A percentile compares a stretch with the other conserved stretches of the same genome.
Evolutionary conservation across 208 protist genomes (phyloP).

Genomic region (Acanthamoeba healyi): DNA sequence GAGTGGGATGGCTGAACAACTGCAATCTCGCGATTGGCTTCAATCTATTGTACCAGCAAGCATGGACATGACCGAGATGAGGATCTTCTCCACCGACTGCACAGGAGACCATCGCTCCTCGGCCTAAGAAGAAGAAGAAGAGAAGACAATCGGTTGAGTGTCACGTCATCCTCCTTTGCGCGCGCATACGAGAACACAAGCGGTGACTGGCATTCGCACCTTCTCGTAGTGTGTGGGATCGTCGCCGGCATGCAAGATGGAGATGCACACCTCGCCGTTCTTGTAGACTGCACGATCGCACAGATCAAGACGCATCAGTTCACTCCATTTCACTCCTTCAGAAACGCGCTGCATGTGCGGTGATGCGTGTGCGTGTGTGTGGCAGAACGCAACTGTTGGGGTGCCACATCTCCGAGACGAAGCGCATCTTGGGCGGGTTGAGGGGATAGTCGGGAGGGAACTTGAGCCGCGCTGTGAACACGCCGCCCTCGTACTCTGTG

Average conservation of each 20-base stretch:
- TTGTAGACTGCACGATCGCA: conserved; percentile 86
- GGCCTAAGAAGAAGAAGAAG: background rate
- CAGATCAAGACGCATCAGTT: background rate
- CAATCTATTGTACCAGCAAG: conserved; percentile 83
- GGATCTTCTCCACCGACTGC: conserved; percentile 90
- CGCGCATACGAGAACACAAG: background rate
- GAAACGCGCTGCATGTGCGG: conserved; percentile 73
- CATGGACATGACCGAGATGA: conserved; percentile 92
- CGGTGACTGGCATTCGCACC: background rate
- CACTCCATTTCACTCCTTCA: conserved; percentile 69
- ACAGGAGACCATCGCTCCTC: conserved; percentile 91
- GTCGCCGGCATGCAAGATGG: conserved; percentile 89
- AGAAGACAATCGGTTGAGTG: too few relatives aligned
- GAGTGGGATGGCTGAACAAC: background rate
- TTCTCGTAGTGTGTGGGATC: conserved; percentile 88
- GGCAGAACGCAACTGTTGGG: conserved; percentile 86
- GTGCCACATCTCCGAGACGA: conserved; percentile 91
- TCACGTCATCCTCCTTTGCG: background rate
- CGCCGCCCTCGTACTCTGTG: conserved; percentile 84
- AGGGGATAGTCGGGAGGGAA: conserved; percentile 89
- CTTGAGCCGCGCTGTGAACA: conserved; percentile 87
- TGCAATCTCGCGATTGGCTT: background rate
- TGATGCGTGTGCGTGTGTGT: background rate
- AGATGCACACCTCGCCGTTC: conserved; percentile 91
- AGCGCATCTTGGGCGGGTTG: conserved; percentile 90